Base-by-base conservation (phyloP, 1,284 basidiomycete genomes). In the Xerocomus amazonicus region DNA sequence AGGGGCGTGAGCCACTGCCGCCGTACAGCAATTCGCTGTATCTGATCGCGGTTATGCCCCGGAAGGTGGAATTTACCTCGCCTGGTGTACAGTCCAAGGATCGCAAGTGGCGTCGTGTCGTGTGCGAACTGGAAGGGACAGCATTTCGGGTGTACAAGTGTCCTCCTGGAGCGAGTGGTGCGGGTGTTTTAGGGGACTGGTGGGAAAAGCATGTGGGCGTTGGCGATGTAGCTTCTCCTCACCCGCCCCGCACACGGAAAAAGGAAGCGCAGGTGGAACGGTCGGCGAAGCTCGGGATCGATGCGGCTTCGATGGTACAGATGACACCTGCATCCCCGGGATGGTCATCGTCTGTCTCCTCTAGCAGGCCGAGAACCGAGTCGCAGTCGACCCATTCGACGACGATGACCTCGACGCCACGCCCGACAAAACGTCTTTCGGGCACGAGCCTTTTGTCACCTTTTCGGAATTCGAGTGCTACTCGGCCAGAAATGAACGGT, bases 71-170 rank as follows among this genome's bases (percentile, higher is more conserved):
- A 74, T 98, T 99, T 66, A 74, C 71, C 1, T 73, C 79, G 13
- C 92, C 94, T 0, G 92, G 92, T 9, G 75, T 92, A 3, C 92
- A 96, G 66, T 86, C 94, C 14, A 83, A 79, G 63, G 93, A 97
- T 63, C 78, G 97, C 33, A 91, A 91, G 62, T 99, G 96, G 96
- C 83, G 87, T 57, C 77, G 90, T 45, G 82, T 87, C 53, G 81
- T 96, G 61, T 91, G 93, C 67, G 91, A 97, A 56, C 71, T 99
- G 36, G 92, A 97, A 63, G 97, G 96, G 35, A 99, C 96, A 6
- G 77, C 79, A 56, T 84, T 99, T 63, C 80, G 81, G 53, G 78
- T 98, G 49, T 99, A 94, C 76, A 83, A 84, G 59, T 83, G 81
- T 55, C 76, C 77, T 17, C 68, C 73, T 4, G 72, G 74, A 27